Evolutionary conservation across 2,329 filamentous ascomycete species (phyloP).

Genomic region (Ophiostoma pallidulum): DNA sequence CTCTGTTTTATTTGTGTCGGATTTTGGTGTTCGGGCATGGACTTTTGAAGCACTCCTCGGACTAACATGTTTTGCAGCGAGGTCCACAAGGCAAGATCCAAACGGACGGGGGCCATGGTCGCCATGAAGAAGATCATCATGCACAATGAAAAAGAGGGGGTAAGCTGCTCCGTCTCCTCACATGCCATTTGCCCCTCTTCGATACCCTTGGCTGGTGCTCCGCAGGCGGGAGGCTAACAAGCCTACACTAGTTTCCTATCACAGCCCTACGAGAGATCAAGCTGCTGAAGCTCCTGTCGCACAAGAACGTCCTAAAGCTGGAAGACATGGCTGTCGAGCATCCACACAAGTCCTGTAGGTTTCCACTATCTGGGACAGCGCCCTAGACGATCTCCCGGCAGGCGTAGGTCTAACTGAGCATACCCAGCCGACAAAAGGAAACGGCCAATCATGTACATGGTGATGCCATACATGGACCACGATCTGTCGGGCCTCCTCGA

Average conservation of each 20-base stretch:
- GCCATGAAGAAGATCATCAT: constrained; percentile 98
- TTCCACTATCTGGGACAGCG: neutral
- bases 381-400: neutral
- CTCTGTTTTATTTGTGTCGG: neutral
- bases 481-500: constrained; percentile 95
- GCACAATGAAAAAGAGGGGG: constrained; percentile 97
- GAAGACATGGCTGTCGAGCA: constrained; percentile 96
- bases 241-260: constrained; percentile 66
- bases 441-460: constrained; percentile 92
- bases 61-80: too few relatives aligned
- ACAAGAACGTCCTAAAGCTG: constrained; percentile 75
- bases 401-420: too few relatives aligned
- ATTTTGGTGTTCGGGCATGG: neutral
- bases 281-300: constrained; percentile 87
- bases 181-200: too few relatives aligned
- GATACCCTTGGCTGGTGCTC: neutral
- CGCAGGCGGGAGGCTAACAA: neutral
- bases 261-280: constrained; percentile 97
- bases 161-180: too few relatives aligned
- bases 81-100: constrained; percentile 80
- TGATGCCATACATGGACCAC: constrained; percentile 97
- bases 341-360: constrained; percentile 48
- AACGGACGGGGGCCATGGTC: constrained; percentile 63
- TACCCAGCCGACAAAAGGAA: constrained; percentile 64
- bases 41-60: too few relatives aligned